Evolutionary conservation across 306 rosid genomes (phyloP).

Genomic region (Fagus crenata): DNA sequence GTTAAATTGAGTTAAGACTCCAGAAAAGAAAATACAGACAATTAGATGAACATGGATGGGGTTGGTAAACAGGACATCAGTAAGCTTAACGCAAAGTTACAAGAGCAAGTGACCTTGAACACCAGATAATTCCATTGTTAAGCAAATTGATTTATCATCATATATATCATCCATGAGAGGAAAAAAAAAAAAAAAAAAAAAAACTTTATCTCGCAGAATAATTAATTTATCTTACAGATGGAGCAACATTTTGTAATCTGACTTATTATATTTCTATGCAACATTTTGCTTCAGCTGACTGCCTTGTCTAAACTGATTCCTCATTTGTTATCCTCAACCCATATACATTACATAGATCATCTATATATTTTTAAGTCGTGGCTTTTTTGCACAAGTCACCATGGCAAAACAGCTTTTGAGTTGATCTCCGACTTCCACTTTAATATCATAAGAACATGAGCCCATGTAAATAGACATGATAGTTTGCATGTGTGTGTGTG

Average conservation of each 20-base stretch:
- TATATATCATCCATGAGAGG: background rate
- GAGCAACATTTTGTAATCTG: background rate
- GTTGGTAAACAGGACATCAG: background rate
- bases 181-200: no score
- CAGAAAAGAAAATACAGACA: background rate
- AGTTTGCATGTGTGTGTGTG: constrained; percentile 5
- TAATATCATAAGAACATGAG: no score
- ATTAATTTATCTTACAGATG: background rate
- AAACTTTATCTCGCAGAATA: background rate
- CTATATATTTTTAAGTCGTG: background rate
- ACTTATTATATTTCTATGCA: background rate
- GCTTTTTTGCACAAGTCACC: background rate
- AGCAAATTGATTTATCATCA: background rate
- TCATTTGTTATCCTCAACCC: background rate
- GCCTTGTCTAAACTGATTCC: background rate
- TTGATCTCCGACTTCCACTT: no score
- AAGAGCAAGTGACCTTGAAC: background rate
- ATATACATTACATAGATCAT: background rate
- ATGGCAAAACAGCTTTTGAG: no score
- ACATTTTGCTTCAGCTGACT: background rate
- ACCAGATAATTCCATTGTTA: background rate
- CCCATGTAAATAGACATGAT: no score
- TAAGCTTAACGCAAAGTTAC: background rate
- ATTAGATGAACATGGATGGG: background rate
- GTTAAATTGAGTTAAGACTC: background rate